Conservation (phyloP, 73 alveolate species). For the Tetrahymena elliotti region DNA sequence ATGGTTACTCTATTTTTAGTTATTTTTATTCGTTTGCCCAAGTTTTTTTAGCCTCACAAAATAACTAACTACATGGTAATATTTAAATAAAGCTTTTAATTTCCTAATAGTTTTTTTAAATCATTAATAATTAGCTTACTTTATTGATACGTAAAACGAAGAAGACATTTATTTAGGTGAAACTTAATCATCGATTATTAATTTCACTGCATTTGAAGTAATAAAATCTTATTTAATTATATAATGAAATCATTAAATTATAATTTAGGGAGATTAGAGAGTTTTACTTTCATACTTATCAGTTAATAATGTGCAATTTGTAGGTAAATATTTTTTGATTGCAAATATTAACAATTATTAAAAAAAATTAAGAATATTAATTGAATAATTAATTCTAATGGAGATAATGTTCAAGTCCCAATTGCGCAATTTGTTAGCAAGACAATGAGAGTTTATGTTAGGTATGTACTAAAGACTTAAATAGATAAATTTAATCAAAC, state of each 20-base stretch:
- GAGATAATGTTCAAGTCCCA: background rate
- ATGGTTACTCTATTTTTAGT: background rate
- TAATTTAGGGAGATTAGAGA: background rate
- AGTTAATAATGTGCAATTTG: background rate
- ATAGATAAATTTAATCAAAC: background rate
- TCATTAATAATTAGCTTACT: background rate
- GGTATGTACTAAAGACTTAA: background rate
- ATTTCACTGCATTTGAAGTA: background rate
- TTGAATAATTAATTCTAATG: background rate
- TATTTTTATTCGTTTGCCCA: background rate
- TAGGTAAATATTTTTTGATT: background rate
- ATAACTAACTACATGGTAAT: background rate
- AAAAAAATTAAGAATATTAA: background rate
- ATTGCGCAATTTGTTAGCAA: background rate
- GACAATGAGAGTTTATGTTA: background rate
- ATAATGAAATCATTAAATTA: too few species aligned
- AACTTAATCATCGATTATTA: too few species aligned
- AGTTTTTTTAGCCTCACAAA: background rate
- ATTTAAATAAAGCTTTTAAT: too few species aligned
- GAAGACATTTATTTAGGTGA: background rate
- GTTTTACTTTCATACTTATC: background rate
- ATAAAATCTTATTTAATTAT: too few species aligned
- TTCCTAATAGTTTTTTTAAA: too few species aligned
- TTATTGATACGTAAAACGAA: background rate
- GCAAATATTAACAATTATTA: too few species aligned